Evolutionary conservation across 129 eudicot species (phyloP).

Genomic region (Flaveria bidentis): DNA sequence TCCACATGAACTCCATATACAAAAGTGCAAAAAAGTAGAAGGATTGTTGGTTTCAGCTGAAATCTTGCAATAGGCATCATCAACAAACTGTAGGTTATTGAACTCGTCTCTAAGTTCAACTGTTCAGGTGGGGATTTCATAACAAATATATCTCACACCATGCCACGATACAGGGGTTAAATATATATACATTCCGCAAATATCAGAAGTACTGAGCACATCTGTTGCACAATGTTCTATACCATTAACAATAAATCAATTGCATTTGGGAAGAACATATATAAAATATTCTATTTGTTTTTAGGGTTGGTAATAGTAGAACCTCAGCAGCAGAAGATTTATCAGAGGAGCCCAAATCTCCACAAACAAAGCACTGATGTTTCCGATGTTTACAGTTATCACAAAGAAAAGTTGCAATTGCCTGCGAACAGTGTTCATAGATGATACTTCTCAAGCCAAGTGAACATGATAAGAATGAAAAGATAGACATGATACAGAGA

Average conservation of each 20-base stretch:
- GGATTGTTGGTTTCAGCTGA: background rate
- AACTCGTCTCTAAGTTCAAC: background rate
- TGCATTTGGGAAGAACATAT: background rate
- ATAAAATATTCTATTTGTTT: background rate
- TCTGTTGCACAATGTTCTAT: background rate
- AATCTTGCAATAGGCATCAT: background rate
- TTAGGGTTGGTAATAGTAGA: background rate
- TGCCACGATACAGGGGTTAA: background rate
- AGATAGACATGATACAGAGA: conserved; percentile 17
- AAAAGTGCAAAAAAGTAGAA: background rate
- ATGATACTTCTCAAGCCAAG: conserved; percentile 3
- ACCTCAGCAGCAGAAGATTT: conserved; percentile 69
- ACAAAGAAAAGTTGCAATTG: conserved; percentile 54
- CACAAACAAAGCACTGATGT: conserved; percentile 83
- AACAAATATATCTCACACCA: background rate
- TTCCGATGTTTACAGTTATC: conserved; percentile 62
- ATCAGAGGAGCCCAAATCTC: conserved; percentile 72
- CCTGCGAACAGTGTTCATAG: conserved; percentile 44
- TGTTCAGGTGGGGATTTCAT: background rate
- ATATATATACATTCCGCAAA: background rate
- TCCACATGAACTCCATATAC: background rate
- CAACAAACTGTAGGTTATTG: background rate
- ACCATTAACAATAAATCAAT: background rate
- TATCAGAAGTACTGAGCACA: background rate
- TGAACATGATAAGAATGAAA: conserved; percentile 1